Evolutionary conservation across 1,139 yeast species (phyloP), one percentile per base, ranked within the genome.

Genomic region (Hyphopichia fennica): DNA sequence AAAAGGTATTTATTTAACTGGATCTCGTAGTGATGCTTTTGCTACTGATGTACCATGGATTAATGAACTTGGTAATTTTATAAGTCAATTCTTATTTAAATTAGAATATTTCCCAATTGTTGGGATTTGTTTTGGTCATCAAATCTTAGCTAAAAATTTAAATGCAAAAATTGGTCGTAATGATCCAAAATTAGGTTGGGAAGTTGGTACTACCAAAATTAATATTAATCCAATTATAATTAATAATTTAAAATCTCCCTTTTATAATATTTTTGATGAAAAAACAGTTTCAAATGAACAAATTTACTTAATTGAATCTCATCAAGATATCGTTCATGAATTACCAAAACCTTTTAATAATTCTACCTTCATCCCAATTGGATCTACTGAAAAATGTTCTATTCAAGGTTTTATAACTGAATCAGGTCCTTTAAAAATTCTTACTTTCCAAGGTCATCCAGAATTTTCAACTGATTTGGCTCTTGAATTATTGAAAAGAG

Each of bases 401-500:
- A 65, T 80, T 29, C 96, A 90, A 56, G 87, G 96, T 38, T 44
- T 79, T 25, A 47, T 73, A 49, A 81, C 77, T 48, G 70, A 65
- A 45, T 64, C 68, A 7, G 71, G 67, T 46, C 65, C 68, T 0
- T 36, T 68, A 17, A 69, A 70, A 40, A 45, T 84, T 3, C 65
- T 88, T 35, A 79, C 95, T 0, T 79, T 88, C 52, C 97, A 90
- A 59, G 96, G 96, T 0, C 97, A 90, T 56, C 96, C 97, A 0
- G 97, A 90, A 58, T 89, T 87, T 54, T 58, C 69, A 22, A 63
- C 71, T 1, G 73, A 63, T 2, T 50, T 59, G 38, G 61, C 69
- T 2, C 48, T 54, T 35, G 66, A 40, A 46, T 67, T 57, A 59
- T 67, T 57, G 45, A 54, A 49, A 46, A 41, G 40, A 29, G 51